Conservation (phyloP, 257 asterid species). For the Solanum microdontum region DNA sequence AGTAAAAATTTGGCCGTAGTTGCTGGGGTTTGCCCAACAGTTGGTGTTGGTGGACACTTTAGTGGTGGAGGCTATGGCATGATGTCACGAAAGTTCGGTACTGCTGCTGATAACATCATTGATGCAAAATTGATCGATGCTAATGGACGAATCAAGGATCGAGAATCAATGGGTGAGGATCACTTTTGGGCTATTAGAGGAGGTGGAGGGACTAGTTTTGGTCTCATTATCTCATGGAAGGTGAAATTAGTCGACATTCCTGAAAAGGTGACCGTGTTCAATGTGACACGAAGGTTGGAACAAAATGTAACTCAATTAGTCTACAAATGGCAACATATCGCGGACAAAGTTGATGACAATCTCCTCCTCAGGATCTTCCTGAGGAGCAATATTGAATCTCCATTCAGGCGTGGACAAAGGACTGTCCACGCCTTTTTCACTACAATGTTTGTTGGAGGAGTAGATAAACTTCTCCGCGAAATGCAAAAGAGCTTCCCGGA, state of each 20-base stretch:
- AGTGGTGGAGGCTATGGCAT: not conserved
- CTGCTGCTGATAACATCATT: not conserved
- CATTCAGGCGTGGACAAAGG: not conserved
- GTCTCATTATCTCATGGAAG: not conserved
- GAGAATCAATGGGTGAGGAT: not conserved
- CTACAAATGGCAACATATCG: not conserved
- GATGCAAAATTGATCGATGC: not conserved
- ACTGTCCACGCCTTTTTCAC: not conserved
- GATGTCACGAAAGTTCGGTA: not conserved
- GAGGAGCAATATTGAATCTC: not conserved
- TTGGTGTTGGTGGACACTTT: not conserved
- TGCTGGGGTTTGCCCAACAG: not conserved
- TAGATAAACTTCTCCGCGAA: not conserved
- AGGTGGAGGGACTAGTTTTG: not conserved
- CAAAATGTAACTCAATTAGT: not conserved
- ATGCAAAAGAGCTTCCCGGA: not conserved
- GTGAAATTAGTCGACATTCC: not conserved
- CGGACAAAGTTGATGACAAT: not conserved
- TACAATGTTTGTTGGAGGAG: not conserved
- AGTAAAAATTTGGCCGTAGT: not conserved
- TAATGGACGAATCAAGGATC: not conserved
- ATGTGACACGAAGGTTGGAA: not conserved
- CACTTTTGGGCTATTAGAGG: not conserved
- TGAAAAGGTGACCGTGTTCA: not conserved
- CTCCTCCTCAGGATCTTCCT: not conserved